Conservation (phyloP, 352 stramenopile genomes). For the Phytophthora melonis region DNA sequence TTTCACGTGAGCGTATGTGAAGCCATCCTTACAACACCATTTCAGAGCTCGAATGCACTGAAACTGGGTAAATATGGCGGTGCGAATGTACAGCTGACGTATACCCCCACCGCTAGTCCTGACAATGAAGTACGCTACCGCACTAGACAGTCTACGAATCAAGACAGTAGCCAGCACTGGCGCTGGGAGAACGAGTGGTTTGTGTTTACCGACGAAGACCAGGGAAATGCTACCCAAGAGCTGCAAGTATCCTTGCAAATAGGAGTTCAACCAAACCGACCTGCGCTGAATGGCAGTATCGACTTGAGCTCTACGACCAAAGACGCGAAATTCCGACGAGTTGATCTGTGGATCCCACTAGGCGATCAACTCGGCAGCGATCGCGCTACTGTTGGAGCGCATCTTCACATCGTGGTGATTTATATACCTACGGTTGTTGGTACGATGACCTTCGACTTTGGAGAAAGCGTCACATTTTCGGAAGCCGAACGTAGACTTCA, state of each 20-base stretch:
- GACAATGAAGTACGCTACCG: slow-evolving; percentile 3
- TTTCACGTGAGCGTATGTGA: slow-evolving; percentile 35
- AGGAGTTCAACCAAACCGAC: slow-evolving; percentile 17
- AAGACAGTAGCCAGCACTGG: slow-evolving; percentile 28
- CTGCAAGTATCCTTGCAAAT: slow-evolving; percentile 22
- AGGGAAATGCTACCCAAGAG: slow-evolving; percentile 1
- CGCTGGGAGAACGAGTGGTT: slow-evolving; percentile 42
- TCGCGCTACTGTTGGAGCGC: not conserved
- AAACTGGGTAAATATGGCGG: slow-evolving; percentile 26
- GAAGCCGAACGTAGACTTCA: slow-evolving; percentile 18
- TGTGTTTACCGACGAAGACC: slow-evolving; percentile 5
- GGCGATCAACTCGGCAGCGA: not conserved
- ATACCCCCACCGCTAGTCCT: not conserved
- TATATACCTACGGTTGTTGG: slow-evolving; percentile 34
- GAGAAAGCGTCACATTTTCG: slow-evolving; percentile 21
- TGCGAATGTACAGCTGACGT: slow-evolving; percentile 21
- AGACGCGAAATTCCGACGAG: slow-evolving; percentile 16
- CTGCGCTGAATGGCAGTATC: slow-evolving; percentile 9
- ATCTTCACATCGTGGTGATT: slow-evolving; percentile 30
- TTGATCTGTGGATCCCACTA: slow-evolving; percentile 30
- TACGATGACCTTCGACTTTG: slow-evolving; percentile 28
- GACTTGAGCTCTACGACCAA: slow-evolving; percentile 14
- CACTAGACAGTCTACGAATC: slow-evolving; percentile 22
- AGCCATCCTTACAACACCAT: slow-evolving; percentile 11
- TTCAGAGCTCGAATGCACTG: slow-evolving; percentile 13